These are phyloP conservation scores for Sporopachydermia cereana DNA, from an alignment of 1,139 yeast species.

Conservation along the genomic window DNA sequence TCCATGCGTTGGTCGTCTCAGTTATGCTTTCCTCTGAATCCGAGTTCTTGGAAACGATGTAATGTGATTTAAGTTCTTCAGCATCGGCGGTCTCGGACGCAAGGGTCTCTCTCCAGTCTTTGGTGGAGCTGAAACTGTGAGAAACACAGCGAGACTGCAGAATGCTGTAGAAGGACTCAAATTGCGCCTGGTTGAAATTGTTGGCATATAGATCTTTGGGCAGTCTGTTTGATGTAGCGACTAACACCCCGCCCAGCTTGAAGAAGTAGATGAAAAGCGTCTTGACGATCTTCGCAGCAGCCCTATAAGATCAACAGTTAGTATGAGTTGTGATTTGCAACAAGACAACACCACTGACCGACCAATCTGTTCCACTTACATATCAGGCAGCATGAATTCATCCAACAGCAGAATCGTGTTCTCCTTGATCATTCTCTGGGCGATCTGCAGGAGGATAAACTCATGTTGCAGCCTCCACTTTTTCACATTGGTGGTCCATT, in stretches of 20 bases:
- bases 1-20: constrained; percentile 33
- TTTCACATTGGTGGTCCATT: constrained; percentile 20
- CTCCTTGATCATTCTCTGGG: constrained; percentile 48
- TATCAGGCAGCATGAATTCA: constrained; percentile 67
- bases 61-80: constrained; percentile 18
- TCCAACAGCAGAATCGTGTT: constrained; percentile 54
- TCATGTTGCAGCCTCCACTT: constrained; percentile 43
- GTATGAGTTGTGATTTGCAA: not conserved
- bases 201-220: constrained; percentile 63
- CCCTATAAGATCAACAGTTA: constrained; percentile 19
- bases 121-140: constrained; percentile 47
- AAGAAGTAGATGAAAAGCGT: constrained; percentile 56
- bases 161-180: constrained; percentile 44
- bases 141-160: constrained; percentile 51
- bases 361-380: constrained; percentile 16
- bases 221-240: constrained; percentile 59
- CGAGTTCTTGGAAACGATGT: constrained; percentile 22
- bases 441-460: constrained; percentile 53
- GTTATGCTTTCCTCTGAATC: constrained; percentile 8
- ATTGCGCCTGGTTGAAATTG: constrained; percentile 47
- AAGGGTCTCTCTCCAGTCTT: constrained; percentile 40
- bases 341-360: not conserved
- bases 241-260: constrained; percentile 61
- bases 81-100: constrained; percentile 23
- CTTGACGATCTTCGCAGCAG: constrained; percentile 58